A percentile compares a stretch with the other conserved stretches of the same genome.
phyloP scores from a whole-genome alignment of 192 early-diverging fungal species.

The Backusella tarrabulga region DNA sequence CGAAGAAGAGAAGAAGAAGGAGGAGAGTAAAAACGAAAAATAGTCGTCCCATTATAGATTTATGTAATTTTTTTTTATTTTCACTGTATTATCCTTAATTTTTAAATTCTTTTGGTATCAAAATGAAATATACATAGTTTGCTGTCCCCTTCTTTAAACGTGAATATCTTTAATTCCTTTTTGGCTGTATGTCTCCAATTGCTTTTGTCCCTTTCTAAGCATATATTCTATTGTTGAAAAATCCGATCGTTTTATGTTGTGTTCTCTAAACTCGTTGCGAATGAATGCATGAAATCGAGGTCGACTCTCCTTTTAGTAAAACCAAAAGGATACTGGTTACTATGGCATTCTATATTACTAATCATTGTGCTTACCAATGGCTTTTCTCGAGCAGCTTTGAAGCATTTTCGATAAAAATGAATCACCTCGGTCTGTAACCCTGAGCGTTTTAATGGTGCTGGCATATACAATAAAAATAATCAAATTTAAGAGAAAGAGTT shows the following conservation, averaged over 20 bases:
- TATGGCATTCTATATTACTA: background rate
- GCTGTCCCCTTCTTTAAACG: constrained; percentile 15
- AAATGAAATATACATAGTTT: constrained; percentile 15
- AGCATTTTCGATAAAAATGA: constrained; percentile 67
- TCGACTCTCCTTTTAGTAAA: constrained; percentile 47
- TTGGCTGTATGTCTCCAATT: constrained; percentile 60
- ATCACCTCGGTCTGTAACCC: constrained; percentile 68
- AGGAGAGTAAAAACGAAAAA: background rate
- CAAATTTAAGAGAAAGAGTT: background rate
- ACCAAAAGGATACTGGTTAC: background rate
- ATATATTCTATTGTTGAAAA: constrained; percentile 71
- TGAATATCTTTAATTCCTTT: constrained; percentile 63
- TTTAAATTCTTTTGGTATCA: background rate
- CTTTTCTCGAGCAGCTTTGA: constrained; percentile 62
- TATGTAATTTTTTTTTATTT: background rate
- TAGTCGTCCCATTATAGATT: background rate
- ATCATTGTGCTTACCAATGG: constrained; percentile 45
- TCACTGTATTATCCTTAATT: constrained; percentile 4
- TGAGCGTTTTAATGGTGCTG: constrained; percentile 44
- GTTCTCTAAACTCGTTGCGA: constrained; percentile 63
- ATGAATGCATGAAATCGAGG: constrained; percentile 66
- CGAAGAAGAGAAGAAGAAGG: constrained; percentile 20
- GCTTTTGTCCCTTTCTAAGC: constrained; percentile 60
- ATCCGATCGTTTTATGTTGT: constrained; percentile 57
- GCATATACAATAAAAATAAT: constrained; percentile 4